Base-by-base conservation (phyloP, 768 basidiomycete genomes). In the Suillus luteus region DNA sequence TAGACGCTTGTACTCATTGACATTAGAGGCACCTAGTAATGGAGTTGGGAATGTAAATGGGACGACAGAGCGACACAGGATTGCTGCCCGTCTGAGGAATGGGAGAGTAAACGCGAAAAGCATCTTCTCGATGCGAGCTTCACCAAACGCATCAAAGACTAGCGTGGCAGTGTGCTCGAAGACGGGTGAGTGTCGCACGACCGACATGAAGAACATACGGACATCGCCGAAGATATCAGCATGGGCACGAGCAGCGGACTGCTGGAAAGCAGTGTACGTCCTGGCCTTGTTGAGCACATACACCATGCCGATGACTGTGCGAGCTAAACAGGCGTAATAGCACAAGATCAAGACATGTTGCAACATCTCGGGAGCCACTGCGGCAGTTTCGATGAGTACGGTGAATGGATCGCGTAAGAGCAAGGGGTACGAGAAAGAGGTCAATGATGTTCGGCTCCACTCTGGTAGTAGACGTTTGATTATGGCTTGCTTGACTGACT, bases 371-470 rank as follows among this genome's bases (percentile, higher is more conserved):
- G 95, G 96, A 0, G 91, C 88, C 52, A 97, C 88, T 2, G 92
- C 91, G 0, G 96, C 95, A 0, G 91, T 87, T 77, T 99, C 96
- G 31, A 96, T 83, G 24, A 99, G 83, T 44, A 96, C 84, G 2
- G 91, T 90, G 69, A 98, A 89, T 0, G 97, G 96, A 73, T 97
- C 94, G 22, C 96, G 85, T 3, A 93, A 85, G 15, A 99, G 86
- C 0, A 98, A 79, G 1, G 96, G 95, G 61, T 89, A 90, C 0
- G 92, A 89, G 66, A 92, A 90, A 2, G 92, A 89, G 5, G 89
- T 91, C 63, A 94, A 80, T 1, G 93, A 90, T 31, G 92, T 89
- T 44, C 91, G 84, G 68, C 91, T 95, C 93, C 94, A 96, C 75
- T 96, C 95, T 1, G 95, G 94, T 40, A 96, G 73, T 31, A 97